Conservation (phyloP, 257 asterid species). For the Solanum ossicruentum region DNA sequence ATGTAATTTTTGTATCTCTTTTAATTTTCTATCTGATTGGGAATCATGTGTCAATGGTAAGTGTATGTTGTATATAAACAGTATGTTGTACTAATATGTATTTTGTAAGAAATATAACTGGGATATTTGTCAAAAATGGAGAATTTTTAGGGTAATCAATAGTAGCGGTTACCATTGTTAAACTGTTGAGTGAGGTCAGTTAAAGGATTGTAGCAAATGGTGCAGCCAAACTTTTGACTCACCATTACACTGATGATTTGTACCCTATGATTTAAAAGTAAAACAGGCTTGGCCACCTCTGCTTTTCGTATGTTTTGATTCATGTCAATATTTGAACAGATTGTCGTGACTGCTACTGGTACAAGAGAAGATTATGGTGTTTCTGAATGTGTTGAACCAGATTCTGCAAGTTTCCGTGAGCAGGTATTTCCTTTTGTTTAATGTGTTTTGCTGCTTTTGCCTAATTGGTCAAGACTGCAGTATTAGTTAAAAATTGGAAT, state of each 20-base stretch:
- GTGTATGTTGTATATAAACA: not conserved
- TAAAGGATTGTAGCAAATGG: not conserved
- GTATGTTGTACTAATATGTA: not conserved
- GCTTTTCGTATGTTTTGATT: not conserved
- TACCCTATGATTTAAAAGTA: not conserved
- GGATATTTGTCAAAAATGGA: not conserved
- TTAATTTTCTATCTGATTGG: not conserved
- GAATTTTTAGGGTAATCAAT: not conserved
- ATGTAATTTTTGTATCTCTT: not conserved
- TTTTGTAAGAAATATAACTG: not conserved
- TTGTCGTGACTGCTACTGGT: conserved; percentile 33
- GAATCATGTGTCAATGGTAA: not conserved
- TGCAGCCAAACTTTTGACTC: not conserved
- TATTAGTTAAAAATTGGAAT: not conserved
- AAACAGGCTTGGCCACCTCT: not conserved
- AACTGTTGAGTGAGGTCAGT: not conserved
- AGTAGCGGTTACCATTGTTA: not conserved
- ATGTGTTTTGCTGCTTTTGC: not conserved
- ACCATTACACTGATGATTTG: not conserved
- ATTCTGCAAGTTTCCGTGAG: conserved; percentile 61
- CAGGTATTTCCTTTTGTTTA: conserved; percentile 36
- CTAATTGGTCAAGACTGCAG: not conserved
- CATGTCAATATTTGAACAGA: conserved; percentile 30
- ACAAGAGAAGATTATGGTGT: conserved; percentile 40
- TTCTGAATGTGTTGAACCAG: conserved; percentile 52